phyloP scores from a whole-genome alignment of 2,329 filamentous ascomycete species.

The Ramularia endophylla region DNA sequence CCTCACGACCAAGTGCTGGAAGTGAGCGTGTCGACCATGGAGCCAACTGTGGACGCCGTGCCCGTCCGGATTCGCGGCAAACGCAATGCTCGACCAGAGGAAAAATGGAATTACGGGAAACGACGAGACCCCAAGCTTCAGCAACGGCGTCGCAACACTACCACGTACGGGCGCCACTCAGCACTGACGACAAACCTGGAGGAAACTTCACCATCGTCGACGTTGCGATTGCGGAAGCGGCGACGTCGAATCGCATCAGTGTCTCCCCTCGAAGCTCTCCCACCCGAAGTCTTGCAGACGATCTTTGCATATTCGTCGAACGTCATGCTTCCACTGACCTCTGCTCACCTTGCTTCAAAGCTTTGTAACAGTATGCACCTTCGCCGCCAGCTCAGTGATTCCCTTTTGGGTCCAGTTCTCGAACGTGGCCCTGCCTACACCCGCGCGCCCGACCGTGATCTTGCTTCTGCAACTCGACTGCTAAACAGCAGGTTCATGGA shows the following conservation, averaged over 20 bases:
- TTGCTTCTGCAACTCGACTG: conserved; percentile 22
- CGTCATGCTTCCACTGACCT: conserved; percentile 27
- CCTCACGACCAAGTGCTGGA: no score
- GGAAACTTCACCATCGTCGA: not conserved
- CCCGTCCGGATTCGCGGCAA: conserved; percentile 31
- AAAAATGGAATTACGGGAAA: conserved; percentile 25
- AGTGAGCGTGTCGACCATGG: no score
- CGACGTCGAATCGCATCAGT: conserved; percentile 6
- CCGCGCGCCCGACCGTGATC: conserved; percentile 7
- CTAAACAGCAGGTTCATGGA: conserved; percentile 31
- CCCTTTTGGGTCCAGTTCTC: conserved; percentile 20
- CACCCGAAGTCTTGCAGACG: conserved; percentile 31
- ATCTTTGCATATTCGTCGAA: conserved; percentile 31
- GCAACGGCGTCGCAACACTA: conserved; percentile 1
- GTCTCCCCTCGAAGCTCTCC: conserved; percentile 29
- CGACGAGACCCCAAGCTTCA: conserved; percentile 17
- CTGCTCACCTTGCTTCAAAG: conserved; percentile 22
- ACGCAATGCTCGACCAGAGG: conserved; percentile 18
- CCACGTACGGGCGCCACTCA: conserved; percentile 1
- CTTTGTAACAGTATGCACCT: conserved; percentile 27
- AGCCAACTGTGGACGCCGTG: not conserved
- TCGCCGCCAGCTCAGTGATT: conserved; percentile 23
- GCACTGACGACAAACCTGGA: not conserved
- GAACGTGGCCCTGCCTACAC: conserved; percentile 1
- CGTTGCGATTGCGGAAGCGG: conserved; percentile 12